These are phyloP conservation scores for Dioszegia aurantiaca DNA, from an alignment of 768 basidiomycete species.

Conservation along the genomic window DNA sequence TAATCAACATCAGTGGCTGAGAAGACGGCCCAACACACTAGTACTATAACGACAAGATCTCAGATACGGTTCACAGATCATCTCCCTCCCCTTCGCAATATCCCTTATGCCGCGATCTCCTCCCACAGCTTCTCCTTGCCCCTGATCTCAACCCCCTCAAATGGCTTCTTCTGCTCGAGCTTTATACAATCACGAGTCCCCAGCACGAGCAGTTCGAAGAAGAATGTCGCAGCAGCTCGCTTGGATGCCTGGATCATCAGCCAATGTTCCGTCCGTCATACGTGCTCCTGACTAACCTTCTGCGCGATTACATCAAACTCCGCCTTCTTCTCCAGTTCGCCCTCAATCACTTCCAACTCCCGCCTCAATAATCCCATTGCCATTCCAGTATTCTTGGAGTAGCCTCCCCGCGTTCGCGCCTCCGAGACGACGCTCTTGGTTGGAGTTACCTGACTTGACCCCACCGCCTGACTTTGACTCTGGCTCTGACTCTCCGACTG, in stretches of 20 bases:
- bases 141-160: conserved; percentile 78
- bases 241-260: conserved; percentile 66
- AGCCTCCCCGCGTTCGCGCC: conserved; percentile 18
- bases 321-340: conserved; percentile 58
- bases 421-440: conserved; percentile 28
- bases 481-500: conserved; percentile 31
- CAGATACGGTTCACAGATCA: neutral
- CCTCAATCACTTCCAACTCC: conserved; percentile 56
- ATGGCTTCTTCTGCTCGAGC: conserved; percentile 68
- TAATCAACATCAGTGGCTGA: too few relatives aligned
- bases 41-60: neutral
- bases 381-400: conserved; percentile 43
- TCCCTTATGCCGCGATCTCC: conserved; percentile 29
- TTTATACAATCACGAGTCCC: conserved; percentile 88
- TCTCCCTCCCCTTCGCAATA: neutral
- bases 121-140: conserved; percentile 86
- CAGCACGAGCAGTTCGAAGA: conserved; percentile 93
- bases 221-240: conserved; percentile 90
- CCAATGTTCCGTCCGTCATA: neutral
- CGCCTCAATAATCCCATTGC: conserved; percentile 53
- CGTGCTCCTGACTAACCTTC: conserved; percentile 45
- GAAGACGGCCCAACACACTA: neutral
- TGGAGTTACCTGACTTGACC: conserved; percentile 27
- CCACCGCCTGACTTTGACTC: conserved; percentile 12
- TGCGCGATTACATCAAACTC: conserved; percentile 62